Evolutionary conservation across 176 grass and related monocot genomes (phyloP).

Genomic region (Microstegium vimineum): DNA sequence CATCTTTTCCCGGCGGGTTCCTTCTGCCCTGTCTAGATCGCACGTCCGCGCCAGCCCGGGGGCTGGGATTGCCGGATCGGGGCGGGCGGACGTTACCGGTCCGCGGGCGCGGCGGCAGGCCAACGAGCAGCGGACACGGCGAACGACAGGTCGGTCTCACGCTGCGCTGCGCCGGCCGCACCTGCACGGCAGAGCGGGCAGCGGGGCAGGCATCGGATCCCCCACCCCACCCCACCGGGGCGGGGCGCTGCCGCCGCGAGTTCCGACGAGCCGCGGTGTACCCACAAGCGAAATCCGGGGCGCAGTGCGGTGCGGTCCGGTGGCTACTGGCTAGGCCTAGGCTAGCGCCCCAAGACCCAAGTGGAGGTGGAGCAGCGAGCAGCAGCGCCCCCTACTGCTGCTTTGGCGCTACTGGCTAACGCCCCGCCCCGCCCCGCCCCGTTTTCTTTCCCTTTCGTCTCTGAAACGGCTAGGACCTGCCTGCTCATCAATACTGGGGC

Average conservation of each 20-base stretch:
- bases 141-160: not conserved
- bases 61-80: not conserved
- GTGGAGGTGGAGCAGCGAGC: not conserved
- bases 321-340: not conserved
- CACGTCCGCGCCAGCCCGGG: not conserved
- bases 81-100: not conserved
- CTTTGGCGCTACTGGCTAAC: not conserved
- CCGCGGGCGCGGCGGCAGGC: not conserved
- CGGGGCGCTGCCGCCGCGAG: not conserved
- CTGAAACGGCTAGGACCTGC: not conserved
- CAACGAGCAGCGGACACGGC: not conserved
- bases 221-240: not conserved
- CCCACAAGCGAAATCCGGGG: not conserved
- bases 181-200: not conserved
- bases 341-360: too few species aligned
- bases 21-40: not conserved
- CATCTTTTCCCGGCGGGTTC: not conserved
- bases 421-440: too few species aligned
- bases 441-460: conserved; percentile 4
- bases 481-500: conserved; percentile 8
- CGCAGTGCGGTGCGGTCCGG: too few species aligned
- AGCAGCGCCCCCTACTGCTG: not conserved
- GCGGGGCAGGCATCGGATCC: conserved; percentile 6
- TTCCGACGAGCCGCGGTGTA: not conserved
- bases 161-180: too few species aligned